Conservation (phyloP, 176 grass and related monocot species). For the Musa beccarii region DNA sequence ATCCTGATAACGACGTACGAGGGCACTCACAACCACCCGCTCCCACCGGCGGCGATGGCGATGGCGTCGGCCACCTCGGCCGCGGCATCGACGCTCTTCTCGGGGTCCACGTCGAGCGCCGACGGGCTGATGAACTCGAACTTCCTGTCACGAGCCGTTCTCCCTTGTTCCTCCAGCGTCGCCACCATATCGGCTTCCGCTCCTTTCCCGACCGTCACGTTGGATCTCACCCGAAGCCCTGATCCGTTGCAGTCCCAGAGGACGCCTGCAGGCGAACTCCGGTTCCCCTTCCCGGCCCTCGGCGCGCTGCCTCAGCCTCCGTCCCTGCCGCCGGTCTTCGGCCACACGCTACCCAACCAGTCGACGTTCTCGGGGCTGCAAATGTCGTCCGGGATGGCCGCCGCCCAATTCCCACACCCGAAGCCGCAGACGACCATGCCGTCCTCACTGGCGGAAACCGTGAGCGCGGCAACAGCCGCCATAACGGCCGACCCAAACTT, state of each 20-base stretch:
- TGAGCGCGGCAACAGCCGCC: conserved; percentile 69
- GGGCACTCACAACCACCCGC: conserved; percentile 83
- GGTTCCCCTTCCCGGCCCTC: conserved; percentile 20
- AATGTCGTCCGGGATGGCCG: conserved; percentile 42
- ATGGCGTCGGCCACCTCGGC: conserved; percentile 93
- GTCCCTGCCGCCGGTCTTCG: conserved; percentile 3
- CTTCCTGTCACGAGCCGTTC: conserved; percentile 60
- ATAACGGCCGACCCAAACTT: conserved; percentile 88
- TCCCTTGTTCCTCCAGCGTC: conserved; percentile 86
- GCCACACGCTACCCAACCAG: conserved; percentile 46
- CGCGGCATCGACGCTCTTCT: conserved; percentile 69
- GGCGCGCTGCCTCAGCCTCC: conserved; percentile 35
- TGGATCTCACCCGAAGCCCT: conserved; percentile 70
- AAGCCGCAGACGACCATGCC: conserved; percentile 22
- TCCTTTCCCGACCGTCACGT: conserved; percentile 81
- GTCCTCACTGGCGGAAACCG: conserved; percentile 29
- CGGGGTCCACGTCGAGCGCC: conserved; percentile 64
- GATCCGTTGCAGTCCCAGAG: conserved; percentile 34
- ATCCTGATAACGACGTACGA: conserved; percentile 94
- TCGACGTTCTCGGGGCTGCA: conserved; percentile 84
- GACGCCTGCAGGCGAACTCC: conserved; percentile 24
- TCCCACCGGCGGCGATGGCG: conserved; percentile 81
- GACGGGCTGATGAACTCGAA: conserved; percentile 52
- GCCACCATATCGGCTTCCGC: conserved; percentile 90
- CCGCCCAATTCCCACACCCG: conserved; percentile 25